Evolutionary conservation across 2,329 filamentous ascomycete genomes (phyloP).

Genomic region (Stagonosporopsis vannaccii): DNA sequence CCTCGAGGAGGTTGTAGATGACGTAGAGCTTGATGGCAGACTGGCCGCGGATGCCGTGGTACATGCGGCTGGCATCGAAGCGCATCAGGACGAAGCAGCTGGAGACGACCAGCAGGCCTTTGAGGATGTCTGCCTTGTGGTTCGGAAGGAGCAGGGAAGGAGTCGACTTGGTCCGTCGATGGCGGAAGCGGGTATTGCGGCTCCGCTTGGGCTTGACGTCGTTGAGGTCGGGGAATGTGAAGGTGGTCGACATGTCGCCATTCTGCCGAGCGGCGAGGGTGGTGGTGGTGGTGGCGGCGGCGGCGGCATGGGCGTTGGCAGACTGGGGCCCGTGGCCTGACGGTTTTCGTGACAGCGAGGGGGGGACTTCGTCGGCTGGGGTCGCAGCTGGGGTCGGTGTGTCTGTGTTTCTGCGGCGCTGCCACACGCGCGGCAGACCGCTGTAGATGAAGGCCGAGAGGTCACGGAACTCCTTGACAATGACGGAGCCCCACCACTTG

Average conservation of each 20-base stretch:
- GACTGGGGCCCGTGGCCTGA: conserved; percentile 30
- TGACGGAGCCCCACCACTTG: conserved; percentile 77
- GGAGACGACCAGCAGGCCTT: conserved; percentile 84
- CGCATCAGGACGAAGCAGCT: conserved; percentile 87
- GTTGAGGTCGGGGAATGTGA: conserved; percentile 39
- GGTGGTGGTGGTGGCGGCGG: no score
- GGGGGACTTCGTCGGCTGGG: conserved; percentile 38
- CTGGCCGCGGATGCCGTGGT: conserved; percentile 95
- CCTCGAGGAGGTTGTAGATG: conserved; percentile 97
- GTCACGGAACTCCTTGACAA: conserved; percentile 75
- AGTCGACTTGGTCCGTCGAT: conserved; percentile 80
- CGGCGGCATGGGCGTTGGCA: conserved; percentile 24
- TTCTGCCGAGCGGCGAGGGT: conserved; percentile 38
- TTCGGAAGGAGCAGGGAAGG: conserved; percentile 85
- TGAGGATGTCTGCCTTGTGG: conserved; percentile 94
- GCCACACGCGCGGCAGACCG: conserved; percentile 82
- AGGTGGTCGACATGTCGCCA: conserved; percentile 27
- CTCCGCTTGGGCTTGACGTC: conserved; percentile 37
- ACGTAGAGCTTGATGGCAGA: conserved; percentile 98
- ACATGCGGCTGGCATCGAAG: conserved; percentile 96
- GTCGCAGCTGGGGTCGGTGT: conserved; percentile 35
- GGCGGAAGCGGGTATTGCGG: conserved; percentile 53
- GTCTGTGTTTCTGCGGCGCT: conserved; percentile 59
- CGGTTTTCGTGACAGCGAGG: conserved; percentile 34
- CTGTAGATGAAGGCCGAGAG: conserved; percentile 79